Conservation (phyloP, 768 basidiomycete species). For the Agaricus sinodeliciosus region DNA sequence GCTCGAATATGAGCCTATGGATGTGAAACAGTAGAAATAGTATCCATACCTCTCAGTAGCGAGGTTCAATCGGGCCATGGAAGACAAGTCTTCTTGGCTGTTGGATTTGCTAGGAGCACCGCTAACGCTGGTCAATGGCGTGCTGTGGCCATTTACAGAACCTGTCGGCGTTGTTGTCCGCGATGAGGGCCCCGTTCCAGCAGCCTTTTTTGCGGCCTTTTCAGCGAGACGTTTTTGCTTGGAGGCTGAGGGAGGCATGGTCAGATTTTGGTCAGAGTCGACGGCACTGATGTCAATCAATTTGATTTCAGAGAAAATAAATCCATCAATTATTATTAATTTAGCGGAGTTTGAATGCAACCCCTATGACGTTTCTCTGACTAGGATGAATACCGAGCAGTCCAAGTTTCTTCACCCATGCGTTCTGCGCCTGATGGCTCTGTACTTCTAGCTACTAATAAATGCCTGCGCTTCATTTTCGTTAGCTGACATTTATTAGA, state of each 20-base stretch:
- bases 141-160: conserved; percentile 59
- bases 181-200: background rate
- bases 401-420: no score
- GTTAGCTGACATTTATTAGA: no score
- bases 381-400: no score
- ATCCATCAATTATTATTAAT: conserved; percentile 2
- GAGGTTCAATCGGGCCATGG: conserved; percentile 75
- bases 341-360: conserved; percentile 8
- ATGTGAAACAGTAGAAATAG: background rate
- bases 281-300: background rate
- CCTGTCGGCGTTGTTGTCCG: conserved; percentile 50
- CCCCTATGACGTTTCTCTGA: background rate
- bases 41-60: conserved; percentile 78
- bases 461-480: no score
- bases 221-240: conserved; percentile 94
- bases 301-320: conserved; percentile 8
- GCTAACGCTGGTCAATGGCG: conserved; percentile 78
- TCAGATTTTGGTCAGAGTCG: conserved; percentile 23
- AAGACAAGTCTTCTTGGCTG: conserved; percentile 71
- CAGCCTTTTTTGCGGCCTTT: conserved; percentile 70
- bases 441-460: no score
- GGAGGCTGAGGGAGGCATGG: conserved; percentile 73
- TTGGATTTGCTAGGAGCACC: conserved; percentile 75
- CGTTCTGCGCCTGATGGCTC: no score
- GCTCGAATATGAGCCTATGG: background rate